Percentiles rank a stretch among this genome's conserved stretches.
phyloP scores from a whole-genome alignment of 345 rosid species.

The Moringa oleifera region DNA sequence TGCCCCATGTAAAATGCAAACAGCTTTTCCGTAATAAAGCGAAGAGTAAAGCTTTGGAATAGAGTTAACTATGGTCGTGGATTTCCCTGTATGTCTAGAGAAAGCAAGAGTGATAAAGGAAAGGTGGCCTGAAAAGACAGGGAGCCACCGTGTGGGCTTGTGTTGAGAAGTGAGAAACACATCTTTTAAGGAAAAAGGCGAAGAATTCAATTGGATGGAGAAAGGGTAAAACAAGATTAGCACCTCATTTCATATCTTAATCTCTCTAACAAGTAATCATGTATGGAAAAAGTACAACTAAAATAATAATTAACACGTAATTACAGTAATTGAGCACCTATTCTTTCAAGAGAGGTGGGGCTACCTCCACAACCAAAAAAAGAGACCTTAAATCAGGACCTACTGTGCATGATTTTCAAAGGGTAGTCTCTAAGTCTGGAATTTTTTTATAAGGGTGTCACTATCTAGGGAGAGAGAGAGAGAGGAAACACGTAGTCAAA shows the following conservation, averaged over 20 bases:
- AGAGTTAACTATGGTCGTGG: too few species aligned
- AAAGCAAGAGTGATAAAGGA: too few species aligned
- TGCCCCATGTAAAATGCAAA: too few species aligned
- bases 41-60: too few species aligned
- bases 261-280: too few species aligned
- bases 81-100: too few species aligned
- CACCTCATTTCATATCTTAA: too few species aligned
- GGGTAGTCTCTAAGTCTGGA: background rate
- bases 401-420: background rate
- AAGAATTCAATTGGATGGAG: constrained; percentile 13
- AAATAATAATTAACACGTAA: too few species aligned
- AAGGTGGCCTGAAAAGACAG: constrained; percentile 25
- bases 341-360: constrained; percentile 3
- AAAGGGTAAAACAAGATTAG: too few species aligned
- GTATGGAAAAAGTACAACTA: too few species aligned
- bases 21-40: too few species aligned
- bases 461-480: background rate
- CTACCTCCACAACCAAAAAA: background rate
- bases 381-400: constrained; percentile 1
- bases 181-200: constrained; percentile 28
- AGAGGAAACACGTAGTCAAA: constrained; percentile 18
- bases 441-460: background rate
- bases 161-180: constrained; percentile 13
- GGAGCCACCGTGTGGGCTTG: constrained; percentile 29
- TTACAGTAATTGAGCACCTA: background rate